Evolutionary conservation across 2,329 filamentous ascomycete genomes (phyloP).

Genomic region (Colletotrichum cuscutae): DNA sequence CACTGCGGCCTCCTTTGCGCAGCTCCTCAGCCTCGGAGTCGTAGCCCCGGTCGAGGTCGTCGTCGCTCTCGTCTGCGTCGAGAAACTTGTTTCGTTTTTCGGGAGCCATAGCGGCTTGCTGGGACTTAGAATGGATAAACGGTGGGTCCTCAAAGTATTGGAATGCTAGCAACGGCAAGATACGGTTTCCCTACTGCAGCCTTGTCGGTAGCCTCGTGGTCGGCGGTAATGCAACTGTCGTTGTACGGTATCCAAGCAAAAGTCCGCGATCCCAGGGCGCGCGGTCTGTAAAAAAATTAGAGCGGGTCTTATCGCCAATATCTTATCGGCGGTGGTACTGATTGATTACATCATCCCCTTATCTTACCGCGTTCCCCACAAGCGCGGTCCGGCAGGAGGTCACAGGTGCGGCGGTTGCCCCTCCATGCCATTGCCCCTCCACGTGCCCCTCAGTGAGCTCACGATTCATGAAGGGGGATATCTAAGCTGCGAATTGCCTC

Average conservation of each 20-base stretch:
- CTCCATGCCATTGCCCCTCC: conserved; percentile 15
- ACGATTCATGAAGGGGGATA: conserved; percentile 33
- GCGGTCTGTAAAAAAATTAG: conserved; percentile 29
- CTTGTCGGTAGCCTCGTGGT: neutral
- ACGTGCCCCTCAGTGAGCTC: conserved; percentile 33
- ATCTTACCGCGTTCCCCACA: conserved; percentile 1
- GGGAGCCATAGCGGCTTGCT: conserved; percentile 63
- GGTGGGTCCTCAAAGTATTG: neutral
- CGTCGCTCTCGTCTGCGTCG: conserved; percentile 68
- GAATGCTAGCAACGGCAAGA: neutral
- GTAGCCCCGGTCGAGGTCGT: conserved; percentile 68
- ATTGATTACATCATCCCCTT: conserved; percentile 32
- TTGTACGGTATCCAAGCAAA: neutral
- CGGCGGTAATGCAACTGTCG: neutral
- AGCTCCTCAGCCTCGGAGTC: conserved; percentile 75
- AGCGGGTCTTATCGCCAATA: conserved; percentile 10
- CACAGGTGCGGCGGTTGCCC: conserved; percentile 1
- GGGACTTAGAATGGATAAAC: neutral
- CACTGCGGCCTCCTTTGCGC: conserved; percentile 69
- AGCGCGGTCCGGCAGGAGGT: conserved; percentile 25
- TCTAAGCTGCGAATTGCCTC: conserved; percentile 25
- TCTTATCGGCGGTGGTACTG: neutral
- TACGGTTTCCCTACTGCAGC: neutral
- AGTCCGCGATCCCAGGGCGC: conserved; percentile 1
- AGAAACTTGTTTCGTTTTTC: conserved; percentile 80